Percentiles rank a stretch among this genome's conserved stretches.
Evolutionary conservation across 345 rosid species (phyloP).

Genomic region (Passiflora organensis): DNA sequence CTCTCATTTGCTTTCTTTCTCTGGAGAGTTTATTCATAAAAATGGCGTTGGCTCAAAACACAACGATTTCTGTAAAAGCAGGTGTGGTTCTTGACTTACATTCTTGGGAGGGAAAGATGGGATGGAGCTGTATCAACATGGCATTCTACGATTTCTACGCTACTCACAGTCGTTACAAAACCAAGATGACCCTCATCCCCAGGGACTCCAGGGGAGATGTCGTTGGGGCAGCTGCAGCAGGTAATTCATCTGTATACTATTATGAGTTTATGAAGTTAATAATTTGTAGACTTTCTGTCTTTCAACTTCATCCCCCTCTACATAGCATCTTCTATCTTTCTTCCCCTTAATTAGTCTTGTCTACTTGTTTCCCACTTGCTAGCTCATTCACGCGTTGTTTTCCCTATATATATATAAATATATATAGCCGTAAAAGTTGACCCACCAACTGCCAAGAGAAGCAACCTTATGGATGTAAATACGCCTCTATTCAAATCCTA

Average conservation of each 20-base stretch:
- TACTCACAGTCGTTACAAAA: slow-evolving; percentile 13
- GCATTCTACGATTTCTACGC: slow-evolving; percentile 28
- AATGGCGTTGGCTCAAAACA: slow-evolving; percentile 8
- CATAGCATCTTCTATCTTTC: no score
- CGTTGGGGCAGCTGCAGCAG: slow-evolving; percentile 34
- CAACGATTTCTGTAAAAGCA: slow-evolving; percentile 25
- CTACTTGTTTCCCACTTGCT: no score
- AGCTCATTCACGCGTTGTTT: no score
- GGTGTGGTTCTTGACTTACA: slow-evolving; percentile 51
- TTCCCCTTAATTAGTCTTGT: no score
- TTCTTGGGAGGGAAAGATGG: slow-evolving; percentile 9
- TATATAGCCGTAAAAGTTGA: no score
- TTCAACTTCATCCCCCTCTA: no score
- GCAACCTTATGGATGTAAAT: no score
- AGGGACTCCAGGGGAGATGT: slow-evolving; percentile 26
- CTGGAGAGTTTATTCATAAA: background rate
- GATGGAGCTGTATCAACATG: slow-evolving; percentile 29
- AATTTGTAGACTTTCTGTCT: no score
- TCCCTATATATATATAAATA: no score
- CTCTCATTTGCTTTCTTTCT: background rate
- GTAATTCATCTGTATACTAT: slow-evolving; percentile 4
- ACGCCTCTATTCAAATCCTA: no score
- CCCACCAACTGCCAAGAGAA: no score
- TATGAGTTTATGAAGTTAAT: no score
- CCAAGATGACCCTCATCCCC: slow-evolving; percentile 16